Evolutionary conservation across 306 rosid species (phyloP).

Genomic region (Ammopiptanthus mongolicus): DNA sequence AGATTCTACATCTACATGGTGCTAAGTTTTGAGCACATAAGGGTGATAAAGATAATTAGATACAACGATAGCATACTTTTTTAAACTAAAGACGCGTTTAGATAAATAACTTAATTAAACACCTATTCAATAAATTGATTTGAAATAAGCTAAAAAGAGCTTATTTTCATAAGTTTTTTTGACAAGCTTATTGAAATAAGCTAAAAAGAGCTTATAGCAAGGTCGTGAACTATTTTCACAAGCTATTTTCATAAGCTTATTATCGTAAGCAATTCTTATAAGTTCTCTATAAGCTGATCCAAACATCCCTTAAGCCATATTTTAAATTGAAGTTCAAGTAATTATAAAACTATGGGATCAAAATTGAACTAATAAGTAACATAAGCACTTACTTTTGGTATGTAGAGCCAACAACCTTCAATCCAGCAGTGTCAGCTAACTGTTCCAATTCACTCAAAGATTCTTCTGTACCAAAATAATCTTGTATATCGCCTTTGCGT

Average conservation of each 20-base stretch:
- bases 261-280: no score
- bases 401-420: constrained; percentile 78
- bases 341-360: neutral
- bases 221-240: no score
- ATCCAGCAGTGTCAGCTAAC: constrained; percentile 94
- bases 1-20: neutral
- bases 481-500: constrained; percentile 47
- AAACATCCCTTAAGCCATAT: no score
- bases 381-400: constrained; percentile 54
- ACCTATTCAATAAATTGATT: no score
- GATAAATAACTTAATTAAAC: no score
- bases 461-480: constrained; percentile 63
- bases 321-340: neutral
- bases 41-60: neutral
- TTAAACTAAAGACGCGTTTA: no score
- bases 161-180: no score
- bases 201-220: no score
- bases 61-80: neutral
- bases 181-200: no score
- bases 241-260: no score
- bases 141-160: no score
- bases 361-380: neutral
- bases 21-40: neutral
- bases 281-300: no score
- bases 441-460: constrained; percentile 78